phyloP scores from a whole-genome alignment of 768 basidiomycete species.

The Suillus subluteus region DNA sequence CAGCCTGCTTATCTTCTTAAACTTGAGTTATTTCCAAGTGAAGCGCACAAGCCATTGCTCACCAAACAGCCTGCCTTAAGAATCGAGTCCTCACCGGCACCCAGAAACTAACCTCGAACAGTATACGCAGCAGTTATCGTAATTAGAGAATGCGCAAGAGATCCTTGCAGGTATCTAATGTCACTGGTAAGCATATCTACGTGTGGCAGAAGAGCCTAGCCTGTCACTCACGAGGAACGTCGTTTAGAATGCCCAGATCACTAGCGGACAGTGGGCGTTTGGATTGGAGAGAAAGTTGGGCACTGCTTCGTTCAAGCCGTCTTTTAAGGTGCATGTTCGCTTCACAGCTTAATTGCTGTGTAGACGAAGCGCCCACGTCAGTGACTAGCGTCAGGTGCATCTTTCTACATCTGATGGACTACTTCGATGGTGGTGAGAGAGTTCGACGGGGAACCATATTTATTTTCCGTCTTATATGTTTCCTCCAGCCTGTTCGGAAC shows the following conservation, averaged over 20 bases:
- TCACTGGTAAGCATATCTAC: not conserved
- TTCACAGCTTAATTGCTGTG: not conserved
- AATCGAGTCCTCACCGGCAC: not conserved
- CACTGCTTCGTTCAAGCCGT: not conserved
- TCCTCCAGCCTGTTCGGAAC: no score
- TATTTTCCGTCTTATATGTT: no score
- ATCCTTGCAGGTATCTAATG: not conserved
- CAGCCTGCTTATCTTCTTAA: not conserved
- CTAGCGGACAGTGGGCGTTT: not conserved
- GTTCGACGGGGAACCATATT: no score
- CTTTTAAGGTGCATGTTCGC: not conserved
- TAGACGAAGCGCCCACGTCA: not conserved
- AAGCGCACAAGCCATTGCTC: not conserved
- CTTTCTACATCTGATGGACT: no score
- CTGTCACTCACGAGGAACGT: not conserved
- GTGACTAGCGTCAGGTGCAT: no score
- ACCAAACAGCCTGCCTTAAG: not conserved
- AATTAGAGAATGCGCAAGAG: not conserved
- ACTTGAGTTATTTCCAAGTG: not conserved
- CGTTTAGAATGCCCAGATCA: not conserved
- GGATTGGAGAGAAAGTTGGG: not conserved
- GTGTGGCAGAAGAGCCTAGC: not conserved
- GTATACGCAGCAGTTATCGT: no score
- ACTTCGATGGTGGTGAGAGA: no score
- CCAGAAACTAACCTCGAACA: no score